Base-by-base conservation (phyloP, 177 flowering plant species). In the Tripterygium wilfordii region DNA sequence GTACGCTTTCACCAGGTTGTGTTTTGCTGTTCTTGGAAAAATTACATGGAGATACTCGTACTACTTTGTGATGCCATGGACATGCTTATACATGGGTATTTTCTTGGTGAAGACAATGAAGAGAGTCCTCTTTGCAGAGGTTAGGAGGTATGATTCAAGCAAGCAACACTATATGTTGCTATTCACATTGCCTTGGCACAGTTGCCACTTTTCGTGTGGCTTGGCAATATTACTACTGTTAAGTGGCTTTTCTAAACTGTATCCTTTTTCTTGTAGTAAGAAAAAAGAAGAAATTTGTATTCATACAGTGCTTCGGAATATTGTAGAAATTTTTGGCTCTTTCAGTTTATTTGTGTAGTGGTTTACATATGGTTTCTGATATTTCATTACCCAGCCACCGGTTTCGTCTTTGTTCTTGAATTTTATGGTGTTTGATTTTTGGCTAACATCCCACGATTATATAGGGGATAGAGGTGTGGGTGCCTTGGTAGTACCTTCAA, bases 101-200 rank as follows among this genome's bases (percentile, higher is more conserved):
- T 82, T 89, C 73, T 60, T 89, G 63, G 90, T 84, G 56, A 87
- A 82, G 70, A 87, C 94, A 18, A 76, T 80, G 94, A 87, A 87
- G 56, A 65, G 94, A 57, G 87, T 84, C 30, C 78, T 80, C 16
- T 80, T 77, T 50, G 80, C 92, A 1, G 95, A 80, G 69, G 83
- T 76, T 36, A 71, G 90, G 55, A 80, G 62, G 57, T 80, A 71
- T 32, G 96, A 90, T 50, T 80, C 96, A 0, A 79, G 88, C 74
- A 77, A 55, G 56, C 80, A 84, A 53, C 83, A 80, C 52, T 77
- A 76, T 43, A 72, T 78, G 42, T 50, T 83, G 72, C 75, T 83
- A 53, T 74, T 78, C 56, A 74, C 56, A 74, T 83, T 49, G 91
- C 76, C 35, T 45, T 80, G 60, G 82, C 78, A 12, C 91, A 80